A percentile compares a stretch with the other conserved stretches of the same genome.
Conservation (phyloP, 2,329 filamentous ascomycete genomes). For the Aureobasidium lini region DNA sequence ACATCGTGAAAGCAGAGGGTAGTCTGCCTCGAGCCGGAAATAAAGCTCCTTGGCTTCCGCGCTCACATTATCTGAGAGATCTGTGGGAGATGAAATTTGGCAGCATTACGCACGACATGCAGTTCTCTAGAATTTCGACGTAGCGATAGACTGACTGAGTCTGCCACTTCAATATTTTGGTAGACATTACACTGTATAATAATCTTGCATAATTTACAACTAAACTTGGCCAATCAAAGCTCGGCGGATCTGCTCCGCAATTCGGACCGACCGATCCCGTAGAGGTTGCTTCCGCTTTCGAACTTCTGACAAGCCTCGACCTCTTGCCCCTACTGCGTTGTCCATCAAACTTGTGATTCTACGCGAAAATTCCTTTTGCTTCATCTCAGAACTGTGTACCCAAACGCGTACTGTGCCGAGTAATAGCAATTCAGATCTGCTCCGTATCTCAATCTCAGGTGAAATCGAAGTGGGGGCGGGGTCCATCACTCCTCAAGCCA, state of each 20-base stretch:
- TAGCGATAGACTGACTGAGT: background rate
- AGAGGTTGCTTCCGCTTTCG: background rate
- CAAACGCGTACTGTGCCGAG: background rate
- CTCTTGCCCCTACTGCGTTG: background rate
- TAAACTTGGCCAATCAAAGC: background rate
- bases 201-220: background rate
- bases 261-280: background rate
- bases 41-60: conserved; percentile 36
- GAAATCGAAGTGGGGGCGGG: conserved; percentile 1
- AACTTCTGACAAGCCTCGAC: background rate
- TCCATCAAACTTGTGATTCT: background rate
- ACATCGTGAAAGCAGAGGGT: conserved; percentile 37
- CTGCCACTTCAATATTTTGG: background rate
- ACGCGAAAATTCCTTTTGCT: background rate
- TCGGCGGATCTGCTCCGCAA: background rate
- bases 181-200: background rate
- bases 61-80: conserved; percentile 39
- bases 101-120: conserved; percentile 34
- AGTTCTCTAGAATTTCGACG: conserved; percentile 20
- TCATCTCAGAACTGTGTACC: background rate
- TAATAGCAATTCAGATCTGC: background rate
- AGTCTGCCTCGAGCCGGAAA: conserved; percentile 43
- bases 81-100: conserved; percentile 36
- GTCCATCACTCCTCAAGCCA: conserved; percentile 5
- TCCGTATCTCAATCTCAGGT: background rate